Conservation (phyloP, 2,329 filamentous ascomycete genomes). For the Sclerotinia trifoliorum region DNA sequence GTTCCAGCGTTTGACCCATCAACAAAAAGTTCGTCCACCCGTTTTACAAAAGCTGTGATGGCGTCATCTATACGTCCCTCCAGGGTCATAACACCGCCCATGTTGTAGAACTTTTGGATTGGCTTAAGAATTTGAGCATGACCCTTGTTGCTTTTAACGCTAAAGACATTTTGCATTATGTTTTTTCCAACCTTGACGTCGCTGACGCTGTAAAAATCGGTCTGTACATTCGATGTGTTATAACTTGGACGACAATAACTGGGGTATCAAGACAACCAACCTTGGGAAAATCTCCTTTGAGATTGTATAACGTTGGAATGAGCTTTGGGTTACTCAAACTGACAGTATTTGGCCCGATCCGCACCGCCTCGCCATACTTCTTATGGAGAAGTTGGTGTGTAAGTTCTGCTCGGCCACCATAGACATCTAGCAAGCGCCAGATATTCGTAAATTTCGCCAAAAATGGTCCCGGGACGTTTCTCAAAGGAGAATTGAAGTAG, state of each 20-base stretch:
- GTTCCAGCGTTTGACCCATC: conserved; percentile 25
- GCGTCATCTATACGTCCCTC: conserved; percentile 40
- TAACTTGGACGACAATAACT: neutral
- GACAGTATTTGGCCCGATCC: conserved; percentile 35
- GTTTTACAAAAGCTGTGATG: conserved; percentile 38
- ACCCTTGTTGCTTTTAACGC: conserved; percentile 27
- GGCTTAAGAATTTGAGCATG: conserved; percentile 30
- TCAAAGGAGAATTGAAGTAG: conserved; percentile 27
- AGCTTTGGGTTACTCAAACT: conserved; percentile 34
- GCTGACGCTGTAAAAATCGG: conserved; percentile 32
- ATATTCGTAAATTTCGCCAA: conserved; percentile 35
- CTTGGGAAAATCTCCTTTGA: conserved; percentile 29
- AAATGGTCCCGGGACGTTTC: conserved; percentile 34
- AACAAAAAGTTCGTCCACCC: conserved; percentile 41
- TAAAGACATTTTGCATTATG: conserved; percentile 32
- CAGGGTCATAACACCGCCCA: conserved; percentile 25
- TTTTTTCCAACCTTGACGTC: conserved; percentile 27
- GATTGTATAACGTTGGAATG: conserved; percentile 27
- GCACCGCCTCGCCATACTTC: conserved; percentile 31
- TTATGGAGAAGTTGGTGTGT: conserved; percentile 29
- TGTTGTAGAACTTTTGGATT: conserved; percentile 37
- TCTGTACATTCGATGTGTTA: conserved; percentile 18
- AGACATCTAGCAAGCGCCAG: conserved; percentile 34
- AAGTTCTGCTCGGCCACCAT: conserved; percentile 27
- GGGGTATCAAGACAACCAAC: conserved; percentile 16